phyloP scores from a whole-genome alignment of 2,329 filamentous ascomycete genomes.

The Calonectria ilicicola region DNA sequence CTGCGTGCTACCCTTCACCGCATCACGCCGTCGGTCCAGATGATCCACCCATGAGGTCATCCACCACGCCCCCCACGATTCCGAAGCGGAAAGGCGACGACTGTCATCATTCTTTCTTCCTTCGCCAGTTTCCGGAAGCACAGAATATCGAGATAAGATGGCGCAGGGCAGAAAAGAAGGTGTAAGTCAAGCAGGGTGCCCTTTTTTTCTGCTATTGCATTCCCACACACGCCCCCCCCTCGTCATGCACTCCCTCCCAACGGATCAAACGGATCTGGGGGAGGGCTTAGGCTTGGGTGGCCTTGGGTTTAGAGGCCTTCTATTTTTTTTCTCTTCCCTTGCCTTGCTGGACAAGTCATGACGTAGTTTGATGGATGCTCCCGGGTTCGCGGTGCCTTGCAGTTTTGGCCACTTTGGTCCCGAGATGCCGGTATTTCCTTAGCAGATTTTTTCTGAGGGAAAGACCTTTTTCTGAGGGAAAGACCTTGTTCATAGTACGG shows the following conservation, averaged over 20 bases:
- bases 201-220: background rate
- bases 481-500: background rate
- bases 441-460: background rate
- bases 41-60: constrained; percentile 44
- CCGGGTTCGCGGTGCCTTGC: constrained; percentile 23
- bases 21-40: constrained; percentile 37
- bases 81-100: background rate
- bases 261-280: background rate
- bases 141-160: constrained; percentile 7
- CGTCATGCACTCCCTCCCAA: background rate
- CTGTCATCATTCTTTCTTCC: background rate
- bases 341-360: background rate
- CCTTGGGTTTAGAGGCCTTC: background rate
- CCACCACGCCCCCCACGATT: constrained; percentile 9
- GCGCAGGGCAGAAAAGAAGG: background rate
- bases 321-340: background rate
- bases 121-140: constrained; percentile 6
- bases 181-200: too few species aligned
- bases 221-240: background rate
- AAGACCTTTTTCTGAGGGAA: background rate
- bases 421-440: constrained; percentile 12
- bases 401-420: background rate
- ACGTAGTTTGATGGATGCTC: constrained; percentile 7
- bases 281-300: background rate
- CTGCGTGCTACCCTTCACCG: background rate